Percentiles rank a stretch among this genome's conserved stretches.
Conservation (phyloP, 805 yeast genomes). For the Zygoascus biomembranicola region DNA sequence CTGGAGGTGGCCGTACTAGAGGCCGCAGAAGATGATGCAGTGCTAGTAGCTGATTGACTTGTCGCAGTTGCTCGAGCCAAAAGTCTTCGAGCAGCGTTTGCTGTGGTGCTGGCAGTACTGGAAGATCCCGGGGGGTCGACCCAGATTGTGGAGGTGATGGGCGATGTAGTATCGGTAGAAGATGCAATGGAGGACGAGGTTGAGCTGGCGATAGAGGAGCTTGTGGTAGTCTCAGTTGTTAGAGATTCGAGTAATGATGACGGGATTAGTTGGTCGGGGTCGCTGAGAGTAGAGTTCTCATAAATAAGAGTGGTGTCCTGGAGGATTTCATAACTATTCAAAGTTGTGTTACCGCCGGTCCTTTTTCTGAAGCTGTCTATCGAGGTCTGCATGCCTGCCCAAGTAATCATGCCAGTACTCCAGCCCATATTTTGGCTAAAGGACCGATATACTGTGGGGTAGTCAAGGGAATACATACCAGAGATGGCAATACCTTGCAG, state of each 20-base stretch:
- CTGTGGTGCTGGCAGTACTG: background rate
- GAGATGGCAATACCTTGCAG: slow-evolving; percentile 26
- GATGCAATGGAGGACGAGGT: slow-evolving; percentile 5
- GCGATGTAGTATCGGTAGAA: slow-evolving; percentile 5
- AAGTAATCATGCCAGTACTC: slow-evolving; percentile 26
- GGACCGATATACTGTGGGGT: slow-evolving; percentile 25
- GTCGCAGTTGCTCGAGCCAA: background rate
- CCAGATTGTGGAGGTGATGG: slow-evolving; percentile 1
- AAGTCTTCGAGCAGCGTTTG: background rate
- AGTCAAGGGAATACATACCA: slow-evolving; percentile 27
- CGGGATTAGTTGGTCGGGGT: slow-evolving; percentile 5
- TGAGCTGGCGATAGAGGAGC: background rate
- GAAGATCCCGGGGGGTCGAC: background rate
- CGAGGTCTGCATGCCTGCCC: slow-evolving; percentile 24
- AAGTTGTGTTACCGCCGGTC: slow-evolving; percentile 27
- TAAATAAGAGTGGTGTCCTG: slow-evolving; percentile 13
- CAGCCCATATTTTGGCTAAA: slow-evolving; percentile 28
- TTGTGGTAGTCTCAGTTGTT: slow-evolving; percentile 9
- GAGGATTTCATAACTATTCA: slow-evolving; percentile 5
- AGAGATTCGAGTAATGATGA: background rate
- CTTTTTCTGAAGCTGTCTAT: slow-evolving; percentile 22
- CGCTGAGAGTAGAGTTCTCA: slow-evolving; percentile 9
- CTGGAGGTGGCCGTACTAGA: slow-evolving; percentile 2
- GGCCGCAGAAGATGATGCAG: slow-evolving; percentile 6
- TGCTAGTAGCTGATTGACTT: too few relatives aligned